A percentile compares a stretch with the other conserved stretches of the same genome.
phyloP scores from a whole-genome alignment of 768 basidiomycete species.

The Tylopilus sp. region DNA sequence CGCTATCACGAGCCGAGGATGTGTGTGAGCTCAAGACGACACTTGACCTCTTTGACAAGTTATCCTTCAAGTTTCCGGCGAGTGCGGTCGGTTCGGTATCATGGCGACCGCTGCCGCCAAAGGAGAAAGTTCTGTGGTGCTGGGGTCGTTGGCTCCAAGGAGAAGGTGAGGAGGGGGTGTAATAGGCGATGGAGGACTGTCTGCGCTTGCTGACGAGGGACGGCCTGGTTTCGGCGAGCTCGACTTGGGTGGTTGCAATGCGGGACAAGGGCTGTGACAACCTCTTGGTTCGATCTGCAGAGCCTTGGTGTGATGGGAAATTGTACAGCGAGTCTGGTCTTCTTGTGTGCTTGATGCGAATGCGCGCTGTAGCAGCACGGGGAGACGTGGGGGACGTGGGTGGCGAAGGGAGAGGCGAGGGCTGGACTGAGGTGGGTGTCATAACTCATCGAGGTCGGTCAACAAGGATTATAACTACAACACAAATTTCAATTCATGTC shows the following conservation, averaged over 20 bases:
- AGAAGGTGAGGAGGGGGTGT: constrained; percentile 25
- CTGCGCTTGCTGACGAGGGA: constrained; percentile 11
- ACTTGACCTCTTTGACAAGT: constrained; percentile 19
- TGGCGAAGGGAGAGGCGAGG: constrained; percentile 12
- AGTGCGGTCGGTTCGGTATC: background rate
- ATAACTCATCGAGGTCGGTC: background rate
- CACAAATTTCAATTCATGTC: too few species aligned
- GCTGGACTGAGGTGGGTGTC: background rate
- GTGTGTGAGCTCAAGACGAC: constrained; percentile 15
- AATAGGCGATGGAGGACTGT: constrained; percentile 29
- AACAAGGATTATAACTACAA: too few species aligned
- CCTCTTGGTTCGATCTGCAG: background rate
- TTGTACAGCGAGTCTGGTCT: background rate
- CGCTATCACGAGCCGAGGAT: constrained; percentile 17
- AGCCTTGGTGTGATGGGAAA: background rate
- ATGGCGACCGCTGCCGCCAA: background rate
- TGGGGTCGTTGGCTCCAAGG: constrained; percentile 18
- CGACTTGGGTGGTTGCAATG: background rate
- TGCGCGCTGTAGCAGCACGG: constrained; percentile 5
- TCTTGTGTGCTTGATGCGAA: constrained; percentile 12
- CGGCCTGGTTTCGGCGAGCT: background rate
- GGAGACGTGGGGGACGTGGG: constrained; percentile 19
- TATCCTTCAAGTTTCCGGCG: constrained; percentile 7
- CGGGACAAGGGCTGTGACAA: constrained; percentile 5
- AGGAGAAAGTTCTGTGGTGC: constrained; percentile 1